Evolutionary conservation across 331 rosid genomes (phyloP).

Genomic region (Rosa hybrid): DNA sequence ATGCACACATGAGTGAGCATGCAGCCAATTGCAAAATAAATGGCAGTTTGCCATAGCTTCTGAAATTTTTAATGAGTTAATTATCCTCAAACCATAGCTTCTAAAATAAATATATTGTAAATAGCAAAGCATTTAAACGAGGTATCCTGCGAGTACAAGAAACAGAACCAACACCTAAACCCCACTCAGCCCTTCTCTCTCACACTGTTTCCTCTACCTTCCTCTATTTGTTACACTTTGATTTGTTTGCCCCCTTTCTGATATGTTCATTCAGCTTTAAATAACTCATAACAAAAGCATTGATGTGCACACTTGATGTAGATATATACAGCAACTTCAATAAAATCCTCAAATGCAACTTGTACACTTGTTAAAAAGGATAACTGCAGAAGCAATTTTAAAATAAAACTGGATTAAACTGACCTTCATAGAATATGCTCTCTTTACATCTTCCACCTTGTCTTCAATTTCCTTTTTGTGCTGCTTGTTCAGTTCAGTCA

Average conservation of each 20-base stretch:
- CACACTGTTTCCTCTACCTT: background rate
- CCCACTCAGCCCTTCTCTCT: background rate
- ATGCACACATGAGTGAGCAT: background rate
- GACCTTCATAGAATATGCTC: constrained; percentile 78
- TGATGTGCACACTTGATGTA: background rate
- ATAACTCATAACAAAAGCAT: background rate
- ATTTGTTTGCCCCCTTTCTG: background rate
- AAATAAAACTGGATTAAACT: constrained; percentile 59
- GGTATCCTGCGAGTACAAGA: background rate
- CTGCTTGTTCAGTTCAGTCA: constrained; percentile 82
- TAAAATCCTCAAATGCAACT: background rate
- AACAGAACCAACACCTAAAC: background rate
- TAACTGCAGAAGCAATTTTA: background rate
- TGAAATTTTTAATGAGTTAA: background rate
- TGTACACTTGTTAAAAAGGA: background rate
- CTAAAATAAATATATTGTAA: background rate
- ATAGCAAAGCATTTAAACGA: background rate
- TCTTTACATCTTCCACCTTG: constrained; percentile 86
- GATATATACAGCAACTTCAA: background rate
- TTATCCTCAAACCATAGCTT: background rate
- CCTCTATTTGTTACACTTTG: background rate
- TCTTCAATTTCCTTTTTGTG: constrained; percentile 90
- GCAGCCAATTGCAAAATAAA: background rate
- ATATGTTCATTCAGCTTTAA: background rate
- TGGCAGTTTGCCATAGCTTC: background rate